Percentiles rank a stretch among this genome's conserved stretches.
Evolutionary conservation across 441 rosid genomes (phyloP).

Genomic region (Gossypium schwendimanii): DNA sequence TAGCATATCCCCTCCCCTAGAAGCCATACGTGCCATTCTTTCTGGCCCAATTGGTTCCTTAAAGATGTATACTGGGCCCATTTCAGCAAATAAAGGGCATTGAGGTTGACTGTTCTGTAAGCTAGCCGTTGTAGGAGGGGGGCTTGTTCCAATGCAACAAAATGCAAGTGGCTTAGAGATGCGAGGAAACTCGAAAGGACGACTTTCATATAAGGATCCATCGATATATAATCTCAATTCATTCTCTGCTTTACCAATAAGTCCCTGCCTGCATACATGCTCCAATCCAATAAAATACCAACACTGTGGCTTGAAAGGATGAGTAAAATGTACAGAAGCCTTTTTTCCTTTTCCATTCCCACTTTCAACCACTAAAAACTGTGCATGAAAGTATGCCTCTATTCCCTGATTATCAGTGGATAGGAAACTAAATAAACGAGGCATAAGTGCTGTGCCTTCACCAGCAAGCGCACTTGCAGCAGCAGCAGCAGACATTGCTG

Average conservation of each 20-base stretch:
- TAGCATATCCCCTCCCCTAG: constrained; percentile 89
- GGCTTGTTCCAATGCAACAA: constrained; percentile 97
- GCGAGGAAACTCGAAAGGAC: constrained; percentile 90
- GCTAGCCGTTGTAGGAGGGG: constrained; percentile 97
- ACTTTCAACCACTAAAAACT: constrained; percentile 94
- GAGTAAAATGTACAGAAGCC: constrained; percentile 91
- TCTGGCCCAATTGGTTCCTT: constrained; percentile 95
- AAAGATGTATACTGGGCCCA: constrained; percentile 95
- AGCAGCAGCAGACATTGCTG: constrained; percentile 94
- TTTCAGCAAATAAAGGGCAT: constrained; percentile 97
- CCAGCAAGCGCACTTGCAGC: constrained; percentile 99
- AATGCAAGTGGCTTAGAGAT: constrained; percentile 94
- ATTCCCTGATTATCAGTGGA: constrained; percentile 96
- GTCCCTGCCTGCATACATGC: constrained; percentile 80
- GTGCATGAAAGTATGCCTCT: constrained; percentile 98
- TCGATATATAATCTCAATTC: constrained; percentile 88
- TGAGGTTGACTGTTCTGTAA: constrained; percentile 94
- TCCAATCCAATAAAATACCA: constrained; percentile 97
- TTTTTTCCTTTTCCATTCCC: constrained; percentile 92
- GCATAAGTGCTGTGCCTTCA: constrained; percentile 98
- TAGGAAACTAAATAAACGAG: constrained; percentile 93
- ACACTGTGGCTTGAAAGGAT: constrained; percentile 98
- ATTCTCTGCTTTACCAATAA: constrained; percentile 88
- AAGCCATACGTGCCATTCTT: constrained; percentile 81
- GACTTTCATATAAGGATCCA: constrained; percentile 89